These are phyloP conservation scores for Pouteria campechiana DNA, from an alignment of 179 eudicot genomes.

Conservation along the genomic window DNA sequence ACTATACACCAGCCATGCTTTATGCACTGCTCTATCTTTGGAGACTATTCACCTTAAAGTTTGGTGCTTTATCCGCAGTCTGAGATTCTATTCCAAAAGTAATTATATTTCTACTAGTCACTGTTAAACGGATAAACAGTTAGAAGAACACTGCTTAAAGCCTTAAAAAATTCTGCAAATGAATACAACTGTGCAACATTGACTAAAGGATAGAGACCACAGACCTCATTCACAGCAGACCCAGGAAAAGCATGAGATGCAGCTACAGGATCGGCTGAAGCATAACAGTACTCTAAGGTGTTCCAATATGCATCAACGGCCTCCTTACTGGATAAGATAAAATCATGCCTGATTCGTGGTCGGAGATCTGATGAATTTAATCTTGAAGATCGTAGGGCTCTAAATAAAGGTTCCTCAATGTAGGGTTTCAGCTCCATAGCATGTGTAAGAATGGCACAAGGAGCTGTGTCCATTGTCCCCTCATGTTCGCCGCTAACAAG, in stretches of 20 bases:
- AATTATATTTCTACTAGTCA: too few relatives aligned
- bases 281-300: constrained; percentile 89
- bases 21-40: too few relatives aligned
- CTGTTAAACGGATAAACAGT: too few relatives aligned
- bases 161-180: too few relatives aligned
- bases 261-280: constrained; percentile 73
- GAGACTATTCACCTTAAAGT: too few relatives aligned
- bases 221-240: constrained; percentile 73
- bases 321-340: constrained; percentile 58
- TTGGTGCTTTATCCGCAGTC: too few relatives aligned
- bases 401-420: constrained; percentile 76
- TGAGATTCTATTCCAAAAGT: too few relatives aligned
- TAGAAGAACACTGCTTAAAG: too few relatives aligned
- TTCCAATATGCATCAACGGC: constrained; percentile 93
- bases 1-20: too few relatives aligned
- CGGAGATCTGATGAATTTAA: constrained; percentile 53
- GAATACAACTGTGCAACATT: too few relatives aligned
- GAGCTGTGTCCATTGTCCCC: constrained; percentile 30
- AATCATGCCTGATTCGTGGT: constrained; percentile 88
- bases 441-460: constrained; percentile 51
- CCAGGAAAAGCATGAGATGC: constrained; percentile 95
- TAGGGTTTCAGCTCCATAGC: constrained; percentile 93
- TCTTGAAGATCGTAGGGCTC: constrained; percentile 24
- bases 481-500: constrained; percentile 46
- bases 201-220: too few relatives aligned